Base-by-base conservation (phyloP, 148 eudicot genomes). In the Amaranthus cruentus region DNA sequence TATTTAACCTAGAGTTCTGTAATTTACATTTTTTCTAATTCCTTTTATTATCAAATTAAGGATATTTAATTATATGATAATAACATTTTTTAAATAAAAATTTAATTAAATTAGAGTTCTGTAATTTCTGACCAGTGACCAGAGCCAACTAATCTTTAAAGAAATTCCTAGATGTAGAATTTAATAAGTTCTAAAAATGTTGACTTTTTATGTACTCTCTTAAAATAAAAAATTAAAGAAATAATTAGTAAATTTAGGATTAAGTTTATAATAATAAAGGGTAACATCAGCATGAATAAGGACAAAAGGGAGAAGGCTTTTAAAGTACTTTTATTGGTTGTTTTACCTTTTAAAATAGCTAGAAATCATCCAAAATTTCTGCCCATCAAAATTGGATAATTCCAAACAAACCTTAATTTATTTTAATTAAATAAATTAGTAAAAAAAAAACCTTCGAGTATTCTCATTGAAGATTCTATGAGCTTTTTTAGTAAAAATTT, bases 271-370 rank as follows among this genome's bases (percentile, higher is more conserved):
- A 64, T 57, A 77, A 55, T 65, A 56, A 18, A 38, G 21, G 42
- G 50, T 38, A 64, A 76, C 73, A 67, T 68, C 62, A 49, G 75
- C 79, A 80, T 72, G 70, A 55, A 80, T 18, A 8, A 62, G 28
- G 83, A 80, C 83, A 80, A 80, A 76, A 72, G 72, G 76, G 51
- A 68, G 75, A 70, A 75, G 72, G 70, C 76, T 76, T 80, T 75
- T 76, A 79, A 80, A 80, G 48, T 70, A 76, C 76, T 80, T 80
- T 66, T 65, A 66, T 79, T 79, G 67, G 75, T 79, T 70, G 71
- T 80, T 76, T 73, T 65, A 10, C 47, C 72, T 38, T 65, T 59
- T 66, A 28, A 66, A 47, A 42, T 14, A 56, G 73, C 68, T 56
- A 72, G 18, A 9, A 66, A 80, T 71, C 63, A 55, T 67, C 70